Percentiles rank a stretch among this genome's conserved stretches.
These are phyloP conservation scores for Astrothelium macrocarpum DNA, from an alignment of 495 filamentous ascomycete genomes.

Conservation along the genomic window DNA sequence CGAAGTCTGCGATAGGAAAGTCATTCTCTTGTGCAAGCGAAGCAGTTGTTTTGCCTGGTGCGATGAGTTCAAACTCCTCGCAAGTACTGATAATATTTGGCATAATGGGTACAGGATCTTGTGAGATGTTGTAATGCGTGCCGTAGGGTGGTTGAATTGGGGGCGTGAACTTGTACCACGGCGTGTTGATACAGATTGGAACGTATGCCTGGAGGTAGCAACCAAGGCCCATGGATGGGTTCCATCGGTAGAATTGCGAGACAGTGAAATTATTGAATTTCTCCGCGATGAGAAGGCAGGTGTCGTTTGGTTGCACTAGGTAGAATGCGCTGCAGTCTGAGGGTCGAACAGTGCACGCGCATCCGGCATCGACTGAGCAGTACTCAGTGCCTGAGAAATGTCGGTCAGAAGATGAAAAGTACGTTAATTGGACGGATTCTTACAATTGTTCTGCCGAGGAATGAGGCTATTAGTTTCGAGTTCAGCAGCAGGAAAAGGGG, in stretches of 20 bases:
- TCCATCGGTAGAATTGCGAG: slow-evolving; percentile 3
- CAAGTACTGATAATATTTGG: not conserved
- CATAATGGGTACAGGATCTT: not conserved
- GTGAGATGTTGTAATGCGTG: not conserved
- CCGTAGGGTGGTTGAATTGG: not conserved
- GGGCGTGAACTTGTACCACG: slow-evolving; percentile 3
- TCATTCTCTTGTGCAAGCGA: not conserved
- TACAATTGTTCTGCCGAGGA: slow-evolving; percentile 2
- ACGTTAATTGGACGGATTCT: not conserved
- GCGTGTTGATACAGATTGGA: slow-evolving; percentile 1
- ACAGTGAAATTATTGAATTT: slow-evolving; percentile 3
- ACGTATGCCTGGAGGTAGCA: slow-evolving; percentile 1
- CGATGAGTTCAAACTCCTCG: not conserved
- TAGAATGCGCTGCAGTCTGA: not conserved
- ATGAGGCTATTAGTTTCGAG: not conserved
- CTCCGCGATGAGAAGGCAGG: not conserved
- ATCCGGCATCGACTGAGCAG: not conserved
- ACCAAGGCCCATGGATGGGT: not conserved
- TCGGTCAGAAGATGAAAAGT: not conserved
- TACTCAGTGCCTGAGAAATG: not conserved
- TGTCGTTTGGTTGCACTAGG: not conserved
- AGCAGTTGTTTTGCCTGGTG: not conserved
- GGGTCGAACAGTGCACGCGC: not conserved
- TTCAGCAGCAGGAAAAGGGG: not conserved
- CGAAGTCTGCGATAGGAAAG: not conserved